Evolutionary conservation across 2,329 filamentous ascomycete genomes (phyloP), one percentile per base, ranked within the genome.

Genomic region (Torrubiella hemipterigena): DNA sequence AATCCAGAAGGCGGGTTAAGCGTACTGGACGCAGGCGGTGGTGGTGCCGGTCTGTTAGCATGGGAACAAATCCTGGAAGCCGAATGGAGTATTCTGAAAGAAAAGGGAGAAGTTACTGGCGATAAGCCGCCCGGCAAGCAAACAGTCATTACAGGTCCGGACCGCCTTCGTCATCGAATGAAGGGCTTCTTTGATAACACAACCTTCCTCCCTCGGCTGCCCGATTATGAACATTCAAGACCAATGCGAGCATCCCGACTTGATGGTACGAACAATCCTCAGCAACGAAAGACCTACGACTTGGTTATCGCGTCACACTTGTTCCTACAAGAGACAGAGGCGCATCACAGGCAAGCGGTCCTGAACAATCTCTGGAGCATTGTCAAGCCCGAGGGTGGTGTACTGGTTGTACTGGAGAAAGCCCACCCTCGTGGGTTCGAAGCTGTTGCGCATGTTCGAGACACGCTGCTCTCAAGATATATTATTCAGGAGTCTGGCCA

Each of bases 401-500:
- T 98, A 11, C 65, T 98, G 5, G 73, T 96, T 29, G 58, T 96
- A 4, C 60, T 95, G 15, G 91, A 98, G 52, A 96, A 95, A 53
- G 91, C 86, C 0, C 73, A 93, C 10, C 83, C 86, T 10, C 75
- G 84, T 26, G 91, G 91, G 0, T 98, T 98, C 42, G 91, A 96
- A 52, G 82, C 84, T 11, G 74, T 98, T 24, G 89, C 85, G 9
- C 81, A 81, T 29, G 86, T 87, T 6, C 77, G 91, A 30, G 70
- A 86, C 25, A 74, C 82, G 37, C 61, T 98, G 1, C 64, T 96
- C 1, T 72, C 81, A 38, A 74, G 80, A 27, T 77, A 83, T 49
- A 80, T 94, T 34, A 58, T 75, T 10, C 59, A 45, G 12, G 61
- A 56, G 35, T 47, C 50, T 7, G 65, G 65, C 16, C 49, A 58